Percentiles rank a stretch among this genome's conserved stretches.
These are phyloP conservation scores for Tetrastigma voinierianum DNA, from an alignment of 164 flowering plant species.

Conservation along the genomic window DNA sequence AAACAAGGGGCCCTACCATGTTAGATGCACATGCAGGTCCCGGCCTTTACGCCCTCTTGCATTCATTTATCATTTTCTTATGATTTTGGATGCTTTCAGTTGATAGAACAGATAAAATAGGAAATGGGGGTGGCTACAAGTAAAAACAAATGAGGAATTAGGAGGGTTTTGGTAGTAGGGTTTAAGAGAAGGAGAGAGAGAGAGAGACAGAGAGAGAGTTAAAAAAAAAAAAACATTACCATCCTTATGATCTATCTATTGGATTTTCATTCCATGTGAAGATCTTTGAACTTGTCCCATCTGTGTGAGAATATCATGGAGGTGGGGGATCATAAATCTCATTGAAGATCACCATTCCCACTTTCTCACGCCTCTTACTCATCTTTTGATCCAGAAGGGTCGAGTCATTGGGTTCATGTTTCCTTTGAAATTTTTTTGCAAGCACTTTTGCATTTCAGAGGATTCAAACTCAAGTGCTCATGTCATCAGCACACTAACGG, in stretches of 20 bases:
- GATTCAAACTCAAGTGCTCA: too few species aligned
- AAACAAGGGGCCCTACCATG: constrained; percentile 41
- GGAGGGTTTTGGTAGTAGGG: background rate
- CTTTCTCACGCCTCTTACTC: too few species aligned
- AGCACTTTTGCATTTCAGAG: too few species aligned
- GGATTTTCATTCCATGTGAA: background rate
- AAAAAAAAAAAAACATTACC: background rate
- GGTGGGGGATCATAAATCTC: background rate
- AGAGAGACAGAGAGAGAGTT: background rate
- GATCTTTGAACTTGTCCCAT: constrained; percentile 3
- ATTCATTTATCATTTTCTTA: constrained; percentile 18
- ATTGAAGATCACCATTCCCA: too few species aligned
- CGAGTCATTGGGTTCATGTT: too few species aligned
- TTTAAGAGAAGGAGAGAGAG: background rate
- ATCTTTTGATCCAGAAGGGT: too few species aligned
- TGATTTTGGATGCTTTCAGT: constrained; percentile 3
- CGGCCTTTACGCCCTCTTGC: constrained; percentile 19
- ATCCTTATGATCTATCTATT: background rate
- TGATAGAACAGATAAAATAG: too few species aligned
- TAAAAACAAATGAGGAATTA: background rate
- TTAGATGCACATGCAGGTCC: constrained; percentile 46
- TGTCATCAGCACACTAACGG: too few species aligned
- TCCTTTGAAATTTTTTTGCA: too few species aligned
- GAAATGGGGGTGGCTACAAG: background rate
- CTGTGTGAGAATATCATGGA: background rate